These are phyloP conservation scores for Claviceps africana DNA, from an alignment of 2,329 filamentous ascomycete species.

Conservation along the genomic window DNA sequence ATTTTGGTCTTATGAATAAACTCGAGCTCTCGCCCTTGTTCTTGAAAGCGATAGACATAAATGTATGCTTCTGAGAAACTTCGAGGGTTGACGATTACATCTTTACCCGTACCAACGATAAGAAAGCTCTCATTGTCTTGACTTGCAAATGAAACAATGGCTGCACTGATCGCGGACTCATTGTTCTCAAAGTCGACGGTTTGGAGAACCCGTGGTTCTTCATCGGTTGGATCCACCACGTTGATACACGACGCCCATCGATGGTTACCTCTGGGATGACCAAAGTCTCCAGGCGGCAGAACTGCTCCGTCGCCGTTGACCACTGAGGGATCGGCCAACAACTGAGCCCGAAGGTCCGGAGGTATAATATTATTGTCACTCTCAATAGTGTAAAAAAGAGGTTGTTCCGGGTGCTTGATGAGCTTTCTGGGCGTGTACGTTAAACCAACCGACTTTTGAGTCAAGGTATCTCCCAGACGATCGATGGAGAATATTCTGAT, in stretches of 20 bases:
- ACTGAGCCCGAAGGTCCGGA: constrained; percentile 57
- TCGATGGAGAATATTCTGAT: constrained; percentile 78
- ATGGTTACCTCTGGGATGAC: constrained; percentile 67
- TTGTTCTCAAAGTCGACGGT: constrained; percentile 78
- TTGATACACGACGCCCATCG: constrained; percentile 96
- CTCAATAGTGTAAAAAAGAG: constrained; percentile 88
- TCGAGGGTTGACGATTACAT: constrained; percentile 66
- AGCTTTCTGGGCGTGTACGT: constrained; percentile 84
- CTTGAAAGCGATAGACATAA: constrained; percentile 80
- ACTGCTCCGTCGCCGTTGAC: constrained; percentile 59
- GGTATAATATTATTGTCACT: constrained; percentile 85
- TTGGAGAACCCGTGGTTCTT: constrained; percentile 56
- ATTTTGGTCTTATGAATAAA: constrained; percentile 95
- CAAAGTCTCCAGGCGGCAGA: constrained; percentile 70
- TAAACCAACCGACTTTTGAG: constrained; percentile 74
- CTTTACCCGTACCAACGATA: constrained; percentile 87
- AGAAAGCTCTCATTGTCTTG: constrained; percentile 83
- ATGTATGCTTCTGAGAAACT: constrained; percentile 70
- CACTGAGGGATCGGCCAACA: constrained; percentile 57
- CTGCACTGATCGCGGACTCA: constrained; percentile 78
- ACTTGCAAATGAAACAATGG: constrained; percentile 72
- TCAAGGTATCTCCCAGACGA: constrained; percentile 69
- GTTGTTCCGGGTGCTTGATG: constrained; percentile 72
- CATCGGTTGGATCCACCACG: constrained; percentile 67
- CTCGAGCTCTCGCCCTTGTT: constrained; percentile 76